A percentile compares a stretch with the other conserved stretches of the same genome.
These are phyloP conservation scores for Tremellales sp. DNA, from an alignment of 1,284 basidiomycete genomes.

Conservation along the genomic window DNA sequence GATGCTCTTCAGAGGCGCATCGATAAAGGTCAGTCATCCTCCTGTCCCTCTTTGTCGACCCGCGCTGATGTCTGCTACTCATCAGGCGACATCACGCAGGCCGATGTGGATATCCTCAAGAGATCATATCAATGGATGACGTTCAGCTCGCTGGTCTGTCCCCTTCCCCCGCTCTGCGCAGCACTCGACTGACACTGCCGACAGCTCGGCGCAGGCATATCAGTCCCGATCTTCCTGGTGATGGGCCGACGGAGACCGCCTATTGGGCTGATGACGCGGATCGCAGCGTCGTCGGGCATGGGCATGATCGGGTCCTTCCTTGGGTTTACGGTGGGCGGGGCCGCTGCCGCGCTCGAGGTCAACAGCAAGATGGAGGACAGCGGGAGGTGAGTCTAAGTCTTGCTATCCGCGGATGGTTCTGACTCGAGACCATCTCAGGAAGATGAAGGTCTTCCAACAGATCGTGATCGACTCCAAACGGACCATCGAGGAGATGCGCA, in stretches of 20 bases:
- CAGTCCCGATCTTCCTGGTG: slow-evolving; percentile 20
- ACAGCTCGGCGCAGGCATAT: background rate
- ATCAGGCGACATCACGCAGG: slow-evolving; percentile 33
- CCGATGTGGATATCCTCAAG: slow-evolving; percentile 34
- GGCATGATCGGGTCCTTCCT: slow-evolving; percentile 23
- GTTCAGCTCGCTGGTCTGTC: slow-evolving; percentile 10
- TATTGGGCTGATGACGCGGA: slow-evolving; percentile 7
- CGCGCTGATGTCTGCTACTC: background rate
- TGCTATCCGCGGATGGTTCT: background rate
- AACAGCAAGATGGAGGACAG: slow-evolving; percentile 33
- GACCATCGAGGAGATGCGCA: slow-evolving; percentile 12
- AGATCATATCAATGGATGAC: slow-evolving; percentile 30
- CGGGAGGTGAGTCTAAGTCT: slow-evolving; percentile 20
- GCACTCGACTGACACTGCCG: background rate
- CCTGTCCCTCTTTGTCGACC: background rate
- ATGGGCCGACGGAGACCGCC: slow-evolving; percentile 12
- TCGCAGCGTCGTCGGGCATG: slow-evolving; percentile 16
- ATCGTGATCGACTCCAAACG: slow-evolving; percentile 20
- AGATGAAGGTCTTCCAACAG: slow-evolving; percentile 35
- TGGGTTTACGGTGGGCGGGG: slow-evolving; percentile 35
- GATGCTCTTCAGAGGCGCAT: slow-evolving; percentile 23
- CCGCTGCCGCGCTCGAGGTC: slow-evolving; percentile 29
- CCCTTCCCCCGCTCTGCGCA: background rate
- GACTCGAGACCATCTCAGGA: slow-evolving; percentile 19
- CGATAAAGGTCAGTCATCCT: slow-evolving; percentile 22